A percentile compares a stretch with the other conserved stretches of the same genome.
These are phyloP conservation scores for Saturnispora quitensis DNA, from an alignment of 805 yeast genomes.

Conservation along the genomic window DNA sequence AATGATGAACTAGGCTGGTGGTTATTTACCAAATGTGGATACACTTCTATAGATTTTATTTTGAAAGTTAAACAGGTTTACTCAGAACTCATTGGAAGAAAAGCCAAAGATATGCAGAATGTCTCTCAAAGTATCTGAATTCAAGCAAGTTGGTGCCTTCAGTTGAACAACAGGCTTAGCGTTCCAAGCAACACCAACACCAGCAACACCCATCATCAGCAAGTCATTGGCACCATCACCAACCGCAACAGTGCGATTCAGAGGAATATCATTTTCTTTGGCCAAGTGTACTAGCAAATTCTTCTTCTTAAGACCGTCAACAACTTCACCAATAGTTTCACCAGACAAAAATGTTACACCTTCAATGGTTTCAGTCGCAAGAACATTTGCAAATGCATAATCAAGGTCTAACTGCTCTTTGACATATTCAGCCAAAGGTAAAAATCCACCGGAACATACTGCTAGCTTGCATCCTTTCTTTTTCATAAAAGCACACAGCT, in stretches of 20 bases:
- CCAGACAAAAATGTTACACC: slow-evolving; percentile 55
- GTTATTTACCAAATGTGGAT: background rate
- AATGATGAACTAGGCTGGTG: too few species aligned
- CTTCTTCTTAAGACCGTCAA: slow-evolving; percentile 81
- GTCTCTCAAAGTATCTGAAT: slow-evolving; percentile 65
- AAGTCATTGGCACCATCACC: slow-evolving; percentile 98
- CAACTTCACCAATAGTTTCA: slow-evolving; percentile 66
- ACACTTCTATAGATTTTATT: background rate
- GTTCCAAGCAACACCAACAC: slow-evolving; percentile 94
- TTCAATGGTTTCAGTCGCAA: slow-evolving; percentile 34
- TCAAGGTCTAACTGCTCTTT: slow-evolving; percentile 62
- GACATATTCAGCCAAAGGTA: slow-evolving; percentile 76
- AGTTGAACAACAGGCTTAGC: slow-evolving; percentile 90
- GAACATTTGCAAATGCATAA: slow-evolving; percentile 79
- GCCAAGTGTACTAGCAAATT: slow-evolving; percentile 58
- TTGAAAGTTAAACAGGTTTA: background rate
- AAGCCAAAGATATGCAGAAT: slow-evolving; percentile 75
- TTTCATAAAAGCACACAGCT: slow-evolving; percentile 56
- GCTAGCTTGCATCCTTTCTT: slow-evolving; percentile 60
- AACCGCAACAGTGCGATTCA: slow-evolving; percentile 60
- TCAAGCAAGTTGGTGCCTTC: slow-evolving; percentile 74
- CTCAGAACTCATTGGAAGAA: slow-evolving; percentile 43
- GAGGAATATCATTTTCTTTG: slow-evolving; percentile 40
- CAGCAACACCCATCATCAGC: slow-evolving; percentile 85
- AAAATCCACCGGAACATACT: slow-evolving; percentile 91